Evolutionary conservation across 2,329 filamentous ascomycete species (phyloP).

Genomic region (Aureobasidium lini): DNA sequence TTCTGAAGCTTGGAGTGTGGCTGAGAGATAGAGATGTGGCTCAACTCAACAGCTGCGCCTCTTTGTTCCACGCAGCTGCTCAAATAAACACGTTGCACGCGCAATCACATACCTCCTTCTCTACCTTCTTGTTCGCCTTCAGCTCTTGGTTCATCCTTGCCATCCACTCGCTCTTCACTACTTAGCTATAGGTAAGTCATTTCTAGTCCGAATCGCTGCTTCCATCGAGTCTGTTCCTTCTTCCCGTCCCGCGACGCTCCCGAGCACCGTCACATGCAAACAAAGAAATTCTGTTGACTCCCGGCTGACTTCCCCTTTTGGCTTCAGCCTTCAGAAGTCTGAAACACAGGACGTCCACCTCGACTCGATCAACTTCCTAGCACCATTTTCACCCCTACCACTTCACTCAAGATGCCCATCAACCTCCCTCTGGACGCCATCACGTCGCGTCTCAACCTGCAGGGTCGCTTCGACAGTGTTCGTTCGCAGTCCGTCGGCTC

Average conservation of each 20-base stretch:
- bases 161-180: background rate
- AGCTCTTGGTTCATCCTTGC: background rate
- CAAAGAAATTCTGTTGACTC: constrained; percentile 14
- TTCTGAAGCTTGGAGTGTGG: background rate
- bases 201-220: background rate
- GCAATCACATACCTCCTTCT: background rate
- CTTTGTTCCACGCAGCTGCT: background rate
- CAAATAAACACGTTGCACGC: constrained; percentile 8
- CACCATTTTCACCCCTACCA: background rate
- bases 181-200: background rate
- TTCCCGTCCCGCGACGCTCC: background rate
- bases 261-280: constrained; percentile 9
- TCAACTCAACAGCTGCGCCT: background rate
- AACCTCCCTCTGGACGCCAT: constrained; percentile 87
- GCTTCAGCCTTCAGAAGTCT: background rate
- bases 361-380: background rate
- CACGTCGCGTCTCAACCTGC: constrained; percentile 81
- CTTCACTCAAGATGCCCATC: constrained; percentile 60
- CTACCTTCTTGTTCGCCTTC: background rate
- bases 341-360: background rate
- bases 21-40: constrained; percentile 1
- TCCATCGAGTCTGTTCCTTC: background rate
- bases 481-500: constrained; percentile 69
- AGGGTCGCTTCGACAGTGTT: constrained; percentile 76
- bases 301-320: constrained; percentile 7